Percentiles rank a stretch among this genome's conserved stretches.
Evolutionary conservation across 805 yeast species (phyloP).

Genomic region (Saturnispora gosingensis): DNA sequence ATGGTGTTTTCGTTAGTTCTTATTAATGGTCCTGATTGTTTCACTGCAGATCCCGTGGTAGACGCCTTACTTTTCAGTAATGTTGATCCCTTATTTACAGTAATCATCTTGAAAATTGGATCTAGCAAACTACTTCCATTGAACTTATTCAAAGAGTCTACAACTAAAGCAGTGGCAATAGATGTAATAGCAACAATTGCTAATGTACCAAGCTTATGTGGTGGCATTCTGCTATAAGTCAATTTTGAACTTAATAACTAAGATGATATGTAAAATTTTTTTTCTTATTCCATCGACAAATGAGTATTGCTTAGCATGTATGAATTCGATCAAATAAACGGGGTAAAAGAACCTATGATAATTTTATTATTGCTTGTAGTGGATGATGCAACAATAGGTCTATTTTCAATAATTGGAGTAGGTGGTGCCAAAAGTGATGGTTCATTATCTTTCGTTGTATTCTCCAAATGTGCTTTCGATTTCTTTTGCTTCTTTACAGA

Average conservation of each 20-base stretch:
- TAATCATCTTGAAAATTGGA: not conserved
- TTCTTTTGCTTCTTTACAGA: not conserved
- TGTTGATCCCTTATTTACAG: not conserved
- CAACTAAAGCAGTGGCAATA: slow-evolving; percentile 2
- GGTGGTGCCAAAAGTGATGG: not conserved
- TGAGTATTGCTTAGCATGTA: not conserved
- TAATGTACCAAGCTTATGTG: not conserved
- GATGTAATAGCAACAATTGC: not conserved
- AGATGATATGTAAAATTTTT: not conserved
- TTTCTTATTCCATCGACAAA: not conserved
- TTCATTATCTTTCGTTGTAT: not conserved
- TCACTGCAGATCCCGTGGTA: not conserved
- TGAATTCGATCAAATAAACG: not conserved
- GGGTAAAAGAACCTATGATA: slow-evolving; percentile 13
- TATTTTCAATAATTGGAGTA: not conserved
- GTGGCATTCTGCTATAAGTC: not conserved
- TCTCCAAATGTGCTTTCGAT: not conserved
- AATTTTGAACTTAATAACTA: not conserved
- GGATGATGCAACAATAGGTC: slow-evolving; percentile 11
- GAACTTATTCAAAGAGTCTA: slow-evolving; percentile 2
- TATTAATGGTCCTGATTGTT: not conserved
- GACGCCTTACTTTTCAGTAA: not conserved
- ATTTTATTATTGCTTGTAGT: slow-evolving; percentile 10
- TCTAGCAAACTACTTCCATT: not conserved
- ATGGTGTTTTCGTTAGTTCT: slow-evolving; percentile 12